Base-by-base conservation (phyloP, 768 basidiomycete genomes). In the Tulasnella sp. region DNA sequence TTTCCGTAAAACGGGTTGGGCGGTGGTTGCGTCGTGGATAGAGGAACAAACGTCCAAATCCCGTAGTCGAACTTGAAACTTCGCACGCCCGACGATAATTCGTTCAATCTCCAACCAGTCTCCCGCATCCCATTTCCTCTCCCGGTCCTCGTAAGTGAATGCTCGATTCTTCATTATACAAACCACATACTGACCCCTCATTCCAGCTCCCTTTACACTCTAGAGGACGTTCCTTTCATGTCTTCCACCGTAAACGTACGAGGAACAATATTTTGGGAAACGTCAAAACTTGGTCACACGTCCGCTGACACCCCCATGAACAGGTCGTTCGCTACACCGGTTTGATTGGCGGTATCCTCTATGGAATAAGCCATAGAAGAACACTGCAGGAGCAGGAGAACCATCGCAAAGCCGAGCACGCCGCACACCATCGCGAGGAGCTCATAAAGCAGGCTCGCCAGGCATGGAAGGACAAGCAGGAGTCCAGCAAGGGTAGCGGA, bases 241-340 rank as follows among this genome's bases (percentile, higher is more conserved):
- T 77, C 76, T 37, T 70, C 76, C 40, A 77, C 76, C n/a, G 76
- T 77, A 29, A 77, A 77, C 76, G 76, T 77, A 26, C 32, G 76
- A 48, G 57, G 4, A 26, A 61, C 57, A 61, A 61, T 61, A 61
- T 61, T 61, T 61, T 61, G 57, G 57, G n/a, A 61, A 61, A 61
- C 57, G 46, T 48, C 46, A 48, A 48, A 48, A 44, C 48, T n/a
- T 37, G 18, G 35, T 37, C 75, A 76, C 75, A 51, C 61, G 72
- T 48, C 39, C 26, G 57, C 48, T 70, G 42, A 67, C 35, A 46
- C 13, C 51, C 32, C 46, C 26, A 13, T 39, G 37, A 57, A 74
- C 57, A 96, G 97, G 97, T 97, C 84, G 92, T 92, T 82, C 93
- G 97, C 83, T 99, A 97, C 85, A 91, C 95, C 26, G 95, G 96